phyloP scores from a whole-genome alignment of 306 rosid genomes.

The Prunus davidiana region DNA sequence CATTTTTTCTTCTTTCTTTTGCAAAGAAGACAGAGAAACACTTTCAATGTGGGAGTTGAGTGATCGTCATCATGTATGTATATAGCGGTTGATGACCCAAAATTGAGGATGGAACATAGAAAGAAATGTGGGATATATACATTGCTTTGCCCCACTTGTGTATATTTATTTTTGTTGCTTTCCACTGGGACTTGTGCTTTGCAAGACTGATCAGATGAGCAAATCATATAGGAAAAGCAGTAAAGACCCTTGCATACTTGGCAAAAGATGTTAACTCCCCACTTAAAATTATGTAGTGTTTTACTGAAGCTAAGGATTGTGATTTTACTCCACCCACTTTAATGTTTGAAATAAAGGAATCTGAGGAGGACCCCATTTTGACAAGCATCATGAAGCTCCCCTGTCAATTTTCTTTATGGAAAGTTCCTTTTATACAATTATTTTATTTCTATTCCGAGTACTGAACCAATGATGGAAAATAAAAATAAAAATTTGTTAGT shows the following conservation, averaged over 20 bases:
- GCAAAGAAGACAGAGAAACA: slow-evolving; percentile 10
- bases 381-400: not conserved
- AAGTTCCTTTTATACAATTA: not conserved
- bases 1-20: slow-evolving; percentile 29
- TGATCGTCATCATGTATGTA: slow-evolving; percentile 32
- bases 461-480: slow-evolving; percentile 27
- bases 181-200: not conserved
- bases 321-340: not conserved
- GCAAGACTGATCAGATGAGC: not conserved
- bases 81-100: slow-evolving; percentile 33
- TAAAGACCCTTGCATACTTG: not conserved
- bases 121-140: slow-evolving; percentile 13
- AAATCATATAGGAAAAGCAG: not conserved
- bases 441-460: not conserved
- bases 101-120: slow-evolving; percentile 23
- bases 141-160: slow-evolving; percentile 22
- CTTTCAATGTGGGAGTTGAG: slow-evolving; percentile 25
- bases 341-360: not conserved
- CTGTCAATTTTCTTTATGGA: not conserved
- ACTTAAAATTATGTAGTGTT: not conserved
- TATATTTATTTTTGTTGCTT: slow-evolving; percentile 1
- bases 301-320: not conserved
- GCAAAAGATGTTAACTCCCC: not conserved
- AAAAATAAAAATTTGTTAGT: slow-evolving; percentile 11
- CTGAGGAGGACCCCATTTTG: slow-evolving; percentile 4